Conservation (phyloP, 768 basidiomycete genomes). For the Tricholoma terreum region DNA sequence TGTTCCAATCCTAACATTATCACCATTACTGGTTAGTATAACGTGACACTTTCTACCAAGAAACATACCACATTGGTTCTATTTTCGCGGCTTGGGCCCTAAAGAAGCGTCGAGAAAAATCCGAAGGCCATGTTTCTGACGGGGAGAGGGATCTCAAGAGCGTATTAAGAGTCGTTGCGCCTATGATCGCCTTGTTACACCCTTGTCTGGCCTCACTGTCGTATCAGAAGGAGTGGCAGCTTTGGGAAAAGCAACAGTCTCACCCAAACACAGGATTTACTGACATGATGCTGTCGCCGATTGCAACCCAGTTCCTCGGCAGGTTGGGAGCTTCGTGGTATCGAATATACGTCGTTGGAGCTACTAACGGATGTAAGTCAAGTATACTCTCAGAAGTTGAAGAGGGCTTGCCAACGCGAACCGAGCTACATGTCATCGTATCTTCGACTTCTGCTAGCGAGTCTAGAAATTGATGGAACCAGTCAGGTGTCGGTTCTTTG, state of each 20-base stretch:
- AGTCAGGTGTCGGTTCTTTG: conserved; percentile 22
- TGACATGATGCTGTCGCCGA: conserved; percentile 33
- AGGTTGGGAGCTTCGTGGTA: conserved; percentile 26
- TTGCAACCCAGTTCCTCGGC: conserved; percentile 32
- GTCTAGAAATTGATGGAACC: conserved; percentile 24
- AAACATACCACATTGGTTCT: neutral
- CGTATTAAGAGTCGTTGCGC: neutral
- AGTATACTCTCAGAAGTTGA: no score
- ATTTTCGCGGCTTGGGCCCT: neutral
- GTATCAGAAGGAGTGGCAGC: no score
- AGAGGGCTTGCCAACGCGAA: conserved; percentile 16
- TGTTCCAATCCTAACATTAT: neutral
- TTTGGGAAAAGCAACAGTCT: neutral
- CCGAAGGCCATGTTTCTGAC: neutral
- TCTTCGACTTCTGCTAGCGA: conserved; percentile 25
- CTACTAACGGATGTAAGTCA: conserved; percentile 5
- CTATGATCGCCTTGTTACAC: neutral
- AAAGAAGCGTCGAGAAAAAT: neutral
- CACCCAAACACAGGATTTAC: conserved; percentile 12
- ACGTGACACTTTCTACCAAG: neutral
- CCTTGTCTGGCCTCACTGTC: no score
- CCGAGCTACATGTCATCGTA: conserved; percentile 1
- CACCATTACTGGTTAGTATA: neutral
- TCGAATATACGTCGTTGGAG: conserved; percentile 20
- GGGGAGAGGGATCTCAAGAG: neutral